phyloP scores from a whole-genome alignment of 805 yeast genomes.

The Ogataea minuta region DNA sequence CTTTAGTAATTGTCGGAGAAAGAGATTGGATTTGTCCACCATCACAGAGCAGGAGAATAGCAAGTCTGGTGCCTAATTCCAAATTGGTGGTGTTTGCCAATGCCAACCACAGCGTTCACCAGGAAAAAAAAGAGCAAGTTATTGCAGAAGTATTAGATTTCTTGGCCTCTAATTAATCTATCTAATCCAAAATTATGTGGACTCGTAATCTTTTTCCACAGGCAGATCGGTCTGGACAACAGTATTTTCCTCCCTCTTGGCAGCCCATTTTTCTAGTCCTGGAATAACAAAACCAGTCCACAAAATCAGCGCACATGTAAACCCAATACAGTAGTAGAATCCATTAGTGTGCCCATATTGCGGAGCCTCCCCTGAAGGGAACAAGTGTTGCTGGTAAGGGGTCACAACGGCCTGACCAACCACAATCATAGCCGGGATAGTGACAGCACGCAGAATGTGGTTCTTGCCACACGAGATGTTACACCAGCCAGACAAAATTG shows the following conservation, averaged over 20 bases:
- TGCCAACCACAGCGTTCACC: slow-evolving; percentile 26
- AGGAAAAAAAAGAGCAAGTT: slow-evolving; percentile 18
- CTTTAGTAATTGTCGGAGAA: slow-evolving; percentile 23
- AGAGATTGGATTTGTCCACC: slow-evolving; percentile 29
- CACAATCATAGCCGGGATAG: slow-evolving; percentile 28
- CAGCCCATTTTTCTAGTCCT: slow-evolving; percentile 16
- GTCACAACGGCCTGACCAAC: slow-evolving; percentile 28
- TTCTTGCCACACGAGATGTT: slow-evolving; percentile 46
- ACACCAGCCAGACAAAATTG: slow-evolving; percentile 63
- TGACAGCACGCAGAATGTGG: slow-evolving; percentile 27
- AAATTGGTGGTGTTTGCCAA: slow-evolving; percentile 14
- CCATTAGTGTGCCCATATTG: slow-evolving; percentile 28
- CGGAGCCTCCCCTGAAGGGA: slow-evolving; percentile 35
- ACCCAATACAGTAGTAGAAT: slow-evolving; percentile 26
- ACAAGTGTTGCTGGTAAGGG: slow-evolving; percentile 31
- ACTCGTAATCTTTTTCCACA: slow-evolving; percentile 1
- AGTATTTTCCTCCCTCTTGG: slow-evolving; percentile 7
- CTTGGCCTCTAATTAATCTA: neutral
- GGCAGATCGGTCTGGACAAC: neutral
- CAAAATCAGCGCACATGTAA: slow-evolving; percentile 22
- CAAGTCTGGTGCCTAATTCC: slow-evolving; percentile 17
- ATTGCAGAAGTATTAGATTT: slow-evolving; percentile 10
- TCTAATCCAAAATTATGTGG: neutral
- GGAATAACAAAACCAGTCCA: slow-evolving; percentile 28
- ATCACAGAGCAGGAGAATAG: slow-evolving; percentile 17